Evolutionary conservation across 352 stramenopile genomes (phyloP).

Genomic region (Phytopythium boreale): DNA sequence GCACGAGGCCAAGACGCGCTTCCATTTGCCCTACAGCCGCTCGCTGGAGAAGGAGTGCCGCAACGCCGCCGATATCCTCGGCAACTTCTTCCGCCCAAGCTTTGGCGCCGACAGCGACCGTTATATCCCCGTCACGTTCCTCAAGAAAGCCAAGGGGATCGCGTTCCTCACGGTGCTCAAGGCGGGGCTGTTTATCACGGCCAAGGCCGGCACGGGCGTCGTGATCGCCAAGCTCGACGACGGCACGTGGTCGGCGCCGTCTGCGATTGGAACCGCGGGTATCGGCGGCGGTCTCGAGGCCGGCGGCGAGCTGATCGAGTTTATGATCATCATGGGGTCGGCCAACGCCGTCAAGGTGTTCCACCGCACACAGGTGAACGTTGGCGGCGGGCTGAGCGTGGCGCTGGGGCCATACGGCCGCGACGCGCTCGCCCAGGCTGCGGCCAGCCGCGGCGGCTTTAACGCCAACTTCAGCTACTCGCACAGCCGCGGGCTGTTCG

Average conservation of each 20-base stretch:
- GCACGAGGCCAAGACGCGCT: slow-evolving; percentile 60
- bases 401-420: slow-evolving; percentile 89
- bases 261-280: slow-evolving; percentile 90
- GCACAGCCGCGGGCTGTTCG: slow-evolving; percentile 91
- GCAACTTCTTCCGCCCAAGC: slow-evolving; percentile 76
- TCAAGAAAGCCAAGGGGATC: slow-evolving; percentile 78
- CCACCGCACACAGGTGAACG: slow-evolving; percentile 84
- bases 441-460: slow-evolving; percentile 63
- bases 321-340: slow-evolving; percentile 94
- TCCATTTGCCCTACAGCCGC: slow-evolving; percentile 72
- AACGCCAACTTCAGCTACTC: slow-evolving; percentile 94
- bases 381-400: slow-evolving; percentile 91
- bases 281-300: slow-evolving; percentile 85
- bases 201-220: slow-evolving; percentile 81
- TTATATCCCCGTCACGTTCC: slow-evolving; percentile 74
- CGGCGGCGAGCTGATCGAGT: slow-evolving; percentile 91
- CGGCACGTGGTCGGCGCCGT: slow-evolving; percentile 90
- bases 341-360: slow-evolving; percentile 91
- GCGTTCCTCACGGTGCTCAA: slow-evolving; percentile 87
- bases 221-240: slow-evolving; percentile 89
- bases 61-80: slow-evolving; percentile 72
- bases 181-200: slow-evolving; percentile 78
- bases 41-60: slow-evolving; percentile 77
- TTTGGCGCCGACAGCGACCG: slow-evolving; percentile 71
- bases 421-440: slow-evolving; percentile 77